Base-by-base conservation (phyloP, 2,329 filamentous ascomycete genomes). In the Aureobasidium sp. region DNA sequence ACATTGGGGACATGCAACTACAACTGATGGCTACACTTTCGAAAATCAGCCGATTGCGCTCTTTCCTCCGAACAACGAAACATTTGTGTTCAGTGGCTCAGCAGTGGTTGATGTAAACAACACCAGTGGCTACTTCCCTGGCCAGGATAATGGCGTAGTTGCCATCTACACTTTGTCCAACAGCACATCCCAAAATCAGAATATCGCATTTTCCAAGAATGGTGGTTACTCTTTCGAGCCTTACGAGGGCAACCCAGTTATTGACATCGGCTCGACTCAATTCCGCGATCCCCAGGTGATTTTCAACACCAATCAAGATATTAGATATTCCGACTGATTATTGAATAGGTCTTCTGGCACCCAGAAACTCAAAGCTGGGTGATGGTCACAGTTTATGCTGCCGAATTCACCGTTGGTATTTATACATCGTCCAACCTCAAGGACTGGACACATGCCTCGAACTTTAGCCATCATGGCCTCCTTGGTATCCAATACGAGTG, bases 1-100 rank as follows among this genome's bases (percentile, higher is more conserved):
- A 67, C 84, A 87, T 67, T 88, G 85, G 86, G 85, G 86, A 10
- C 85, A 88, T 67, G 84, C 84, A 2, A 55, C 84, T 1, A 84
- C 81, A 36, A 68, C 73, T 15, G 85, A 88, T 67, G 73, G 88
- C 1, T 87, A 85, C 67, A 81, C 82, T 63, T 89, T 85, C 86
- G 76, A 75, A 1, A 87, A 87, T 65, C 84, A 87, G 67, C 81
- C 82, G 5, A 83, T 88, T 65, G 85, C 85, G 10, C 74, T 88
- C 72, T 76, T 71, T 78, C 84, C 83, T 43, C 78, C 77, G 65
- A 79, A 82, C 1, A 82, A 82, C 59, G 79, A 80, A 27, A 77
- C 77, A 44, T 80, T 77, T 36, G 84, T 79, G 43, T 82, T 80
- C 67, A 79, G 72, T 1, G 81, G 84, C 27, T 85, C 81, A 52